Evolutionary conservation across 495 filamentous ascomycete species (phyloP), one percentile per base, ranked within the genome.

Genomic region (Aspergillus wentii): DNA sequence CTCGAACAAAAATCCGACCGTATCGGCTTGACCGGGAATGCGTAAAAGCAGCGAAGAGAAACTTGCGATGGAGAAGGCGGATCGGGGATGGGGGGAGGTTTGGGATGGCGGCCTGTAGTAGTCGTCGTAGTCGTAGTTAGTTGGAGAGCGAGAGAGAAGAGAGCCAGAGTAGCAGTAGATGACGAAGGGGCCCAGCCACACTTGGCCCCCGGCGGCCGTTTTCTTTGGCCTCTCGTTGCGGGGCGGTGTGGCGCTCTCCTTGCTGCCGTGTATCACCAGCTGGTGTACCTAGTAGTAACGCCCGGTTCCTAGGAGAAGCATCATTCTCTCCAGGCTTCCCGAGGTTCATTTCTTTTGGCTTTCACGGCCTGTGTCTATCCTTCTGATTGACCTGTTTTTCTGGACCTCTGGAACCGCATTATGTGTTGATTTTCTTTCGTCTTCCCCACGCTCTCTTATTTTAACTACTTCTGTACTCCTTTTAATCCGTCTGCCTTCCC

Each of bases 141-240:
- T 29, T 5, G 26, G 26, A n/a, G n/a, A n/a, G 11, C 26, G 5
- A n/a, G 26, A 13, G 14, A 4, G 11, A 6, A 29, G 14, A 4
- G 26, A n/a, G 4, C 4, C 26, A 29, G 3, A 29, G 31, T 33
- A 31, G n/a, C 13, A 26, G 38, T 48, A 39, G 41, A 54, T 54
- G 51, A 54, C 51, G 51, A 49, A 47, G 46, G 43, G 40, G 42
- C 32, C 41, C 46, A 54, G 51, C 51, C 51, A 54, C 51, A 50
- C 30, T 30, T 50, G 38, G 33, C 26, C 38, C 30, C 35, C 40
- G 38, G 33, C 37, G 41, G 38, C 40, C n/a, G n/a, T n/a, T n/a
- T n/a, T n/a, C n/a, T 25, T 25, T 45, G 46, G 37, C 30, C 30
- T 32, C 8, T 32, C 18, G 26, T 4, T 41, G 46, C 41, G 51